phyloP scores from a whole-genome alignment of 1,284 basidiomycete species.

The Ustilago sp. region DNA sequence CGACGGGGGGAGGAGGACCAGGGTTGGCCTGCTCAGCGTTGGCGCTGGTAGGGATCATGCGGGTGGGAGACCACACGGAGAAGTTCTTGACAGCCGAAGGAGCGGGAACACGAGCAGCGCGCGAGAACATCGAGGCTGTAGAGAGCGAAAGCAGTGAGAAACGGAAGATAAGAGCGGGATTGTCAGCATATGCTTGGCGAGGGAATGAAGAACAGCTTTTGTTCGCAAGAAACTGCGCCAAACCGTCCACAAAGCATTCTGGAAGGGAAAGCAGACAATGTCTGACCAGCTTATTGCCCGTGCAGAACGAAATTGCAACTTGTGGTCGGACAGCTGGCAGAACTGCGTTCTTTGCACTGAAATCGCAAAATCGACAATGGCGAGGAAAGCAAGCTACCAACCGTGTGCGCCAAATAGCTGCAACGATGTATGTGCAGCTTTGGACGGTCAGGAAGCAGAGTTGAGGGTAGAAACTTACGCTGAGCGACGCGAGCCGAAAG shows the following conservation, averaged over 20 bases:
- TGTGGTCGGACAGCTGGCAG: neutral
- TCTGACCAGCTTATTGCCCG: neutral
- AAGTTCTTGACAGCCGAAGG: conserved; percentile 39
- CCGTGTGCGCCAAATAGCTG: too few relatives aligned
- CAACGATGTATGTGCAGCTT: neutral
- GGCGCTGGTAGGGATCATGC: conserved; percentile 39
- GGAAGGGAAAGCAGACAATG: neutral
- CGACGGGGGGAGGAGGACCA: conserved; percentile 62
- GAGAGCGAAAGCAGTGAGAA: neutral
- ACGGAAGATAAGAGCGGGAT: neutral
- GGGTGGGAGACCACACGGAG: conserved; percentile 45
- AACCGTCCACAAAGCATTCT: neutral
- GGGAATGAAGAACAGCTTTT: too few relatives aligned
- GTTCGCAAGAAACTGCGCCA: neutral
- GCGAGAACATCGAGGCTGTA: conserved; percentile 48
- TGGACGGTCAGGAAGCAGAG: neutral
- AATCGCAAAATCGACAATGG: neutral
- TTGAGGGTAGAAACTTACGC: conserved; percentile 31
- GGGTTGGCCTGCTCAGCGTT: conserved; percentile 62
- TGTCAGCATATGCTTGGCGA: neutral
- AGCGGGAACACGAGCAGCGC: conserved; percentile 37
- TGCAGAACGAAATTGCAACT: neutral
- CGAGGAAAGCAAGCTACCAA: neutral
- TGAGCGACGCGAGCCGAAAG: conserved; percentile 50
- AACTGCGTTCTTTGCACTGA: neutral